Evolutionary conservation across 176 grass and related monocot genomes (phyloP).

Genomic region (Oryza coarctata): DNA sequence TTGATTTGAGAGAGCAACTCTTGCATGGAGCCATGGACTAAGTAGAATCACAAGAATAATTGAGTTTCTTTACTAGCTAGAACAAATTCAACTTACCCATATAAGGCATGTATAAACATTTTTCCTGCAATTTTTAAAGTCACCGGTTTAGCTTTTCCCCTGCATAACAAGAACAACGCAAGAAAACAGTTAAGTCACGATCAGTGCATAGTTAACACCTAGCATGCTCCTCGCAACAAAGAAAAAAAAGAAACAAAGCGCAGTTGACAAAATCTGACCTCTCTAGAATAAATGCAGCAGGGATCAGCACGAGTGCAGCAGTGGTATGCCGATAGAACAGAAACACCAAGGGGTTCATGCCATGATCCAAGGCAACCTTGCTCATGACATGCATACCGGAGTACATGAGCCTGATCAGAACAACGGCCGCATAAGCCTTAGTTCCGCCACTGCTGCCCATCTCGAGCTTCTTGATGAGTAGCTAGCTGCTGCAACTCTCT

Average conservation of each 20-base stretch:
- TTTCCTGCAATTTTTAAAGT: constrained; percentile 48
- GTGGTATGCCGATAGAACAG: constrained; percentile 71
- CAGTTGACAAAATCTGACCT: constrained; percentile 32
- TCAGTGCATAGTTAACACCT: background rate
- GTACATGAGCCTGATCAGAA: constrained; percentile 69
- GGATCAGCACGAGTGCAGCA: constrained; percentile 54
- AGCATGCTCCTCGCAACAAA: no score
- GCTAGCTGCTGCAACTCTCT: background rate
- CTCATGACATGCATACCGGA: constrained; percentile 60
- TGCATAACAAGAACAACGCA: constrained; percentile 28
- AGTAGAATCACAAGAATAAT: background rate
- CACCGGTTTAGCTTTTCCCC: constrained; percentile 59
- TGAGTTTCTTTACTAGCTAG: background rate
- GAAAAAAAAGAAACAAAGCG: background rate
- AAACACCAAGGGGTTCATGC: constrained; percentile 67
- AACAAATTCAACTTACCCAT: constrained; percentile 50
- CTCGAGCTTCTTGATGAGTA: constrained; percentile 16
- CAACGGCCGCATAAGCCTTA: constrained; percentile 38
- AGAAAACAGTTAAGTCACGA: background rate
- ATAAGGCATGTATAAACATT: constrained; percentile 63
- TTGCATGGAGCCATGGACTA: background rate
- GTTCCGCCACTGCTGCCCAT: constrained; percentile 28
- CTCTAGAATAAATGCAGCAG: constrained; percentile 52
- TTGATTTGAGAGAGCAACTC: background rate
- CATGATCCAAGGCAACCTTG: constrained; percentile 58